Conservation (phyloP, 2,329 filamentous ascomycete genomes). For the Dendryphion nanum region DNA sequence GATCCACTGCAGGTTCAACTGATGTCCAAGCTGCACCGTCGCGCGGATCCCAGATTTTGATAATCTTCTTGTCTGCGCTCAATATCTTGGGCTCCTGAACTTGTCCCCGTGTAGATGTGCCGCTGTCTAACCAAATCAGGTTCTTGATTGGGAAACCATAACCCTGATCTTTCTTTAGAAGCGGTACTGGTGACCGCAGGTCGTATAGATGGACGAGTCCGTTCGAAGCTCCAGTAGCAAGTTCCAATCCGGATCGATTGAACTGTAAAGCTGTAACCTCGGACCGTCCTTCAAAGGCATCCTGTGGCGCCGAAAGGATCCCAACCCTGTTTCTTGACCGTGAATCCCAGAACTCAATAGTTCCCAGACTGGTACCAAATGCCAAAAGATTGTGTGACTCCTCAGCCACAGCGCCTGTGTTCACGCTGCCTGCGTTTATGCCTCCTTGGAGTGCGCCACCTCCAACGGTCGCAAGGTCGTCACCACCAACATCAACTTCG, state of each 20-base stretch:
- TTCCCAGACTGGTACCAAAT: constrained; percentile 93
- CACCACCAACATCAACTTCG: constrained; percentile 83
- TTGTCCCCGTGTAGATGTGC: constrained; percentile 65
- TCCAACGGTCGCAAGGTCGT: constrained; percentile 66
- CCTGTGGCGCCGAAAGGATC: constrained; percentile 61
- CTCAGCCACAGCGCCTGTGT: constrained; percentile 83
- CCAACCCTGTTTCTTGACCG: constrained; percentile 79
- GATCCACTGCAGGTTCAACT: constrained; percentile 89
- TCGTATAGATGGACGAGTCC: constrained; percentile 92
- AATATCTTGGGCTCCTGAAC: constrained; percentile 71
- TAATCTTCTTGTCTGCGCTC: constrained; percentile 90
- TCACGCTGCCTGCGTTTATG: constrained; percentile 81
- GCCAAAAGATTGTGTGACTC: constrained; percentile 85
- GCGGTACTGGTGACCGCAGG: constrained; percentile 78
- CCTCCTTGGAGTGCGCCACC: constrained; percentile 81
- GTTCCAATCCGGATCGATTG: constrained; percentile 74
- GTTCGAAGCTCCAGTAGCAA: constrained; percentile 83
- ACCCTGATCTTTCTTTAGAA: constrained; percentile 91
- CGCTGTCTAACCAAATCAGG: constrained; percentile 67
- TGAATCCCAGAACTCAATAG: constrained; percentile 95
- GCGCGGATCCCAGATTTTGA: constrained; percentile 90
- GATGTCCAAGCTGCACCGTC: constrained; percentile 91
- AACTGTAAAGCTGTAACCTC: constrained; percentile 89
- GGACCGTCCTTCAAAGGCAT: constrained; percentile 41
- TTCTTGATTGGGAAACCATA: constrained; percentile 92